Percentiles rank a stretch among this genome's conserved stretches.
Evolutionary conservation across 768 basidiomycete genomes (phyloP).

Genomic region (Mycena sanguinolenta): DNA sequence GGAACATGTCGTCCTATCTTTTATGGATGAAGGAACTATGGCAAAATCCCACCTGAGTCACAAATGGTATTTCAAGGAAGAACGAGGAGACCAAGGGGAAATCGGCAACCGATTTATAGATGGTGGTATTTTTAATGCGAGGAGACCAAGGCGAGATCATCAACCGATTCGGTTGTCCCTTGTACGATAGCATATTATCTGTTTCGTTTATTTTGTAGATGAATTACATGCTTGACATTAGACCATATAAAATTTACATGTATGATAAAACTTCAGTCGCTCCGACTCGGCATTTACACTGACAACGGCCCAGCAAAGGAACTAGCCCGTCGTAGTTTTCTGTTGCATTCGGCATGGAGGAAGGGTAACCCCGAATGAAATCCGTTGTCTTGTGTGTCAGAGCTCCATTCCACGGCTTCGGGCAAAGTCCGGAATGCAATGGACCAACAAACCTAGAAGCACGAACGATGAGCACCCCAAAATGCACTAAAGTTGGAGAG

Average conservation of each 20-base stretch:
- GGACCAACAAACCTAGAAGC: slow-evolving; percentile 23
- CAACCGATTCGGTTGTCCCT: neutral
- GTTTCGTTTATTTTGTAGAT: neutral
- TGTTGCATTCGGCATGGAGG: slow-evolving; percentile 11
- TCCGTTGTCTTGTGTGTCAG: neutral
- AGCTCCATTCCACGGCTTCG: neutral
- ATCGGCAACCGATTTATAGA: too few relatives aligned
- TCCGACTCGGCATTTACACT: neutral
- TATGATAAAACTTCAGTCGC: neutral
- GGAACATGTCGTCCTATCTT: neutral
- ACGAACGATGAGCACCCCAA: neutral
- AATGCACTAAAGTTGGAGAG: neutral
- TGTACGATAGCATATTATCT: neutral
- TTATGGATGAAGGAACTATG: too few relatives aligned
- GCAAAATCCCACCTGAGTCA: too few relatives aligned
- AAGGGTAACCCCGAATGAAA: neutral
- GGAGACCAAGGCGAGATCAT: neutral
- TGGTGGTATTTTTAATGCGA: too few relatives aligned
- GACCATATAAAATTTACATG: neutral
- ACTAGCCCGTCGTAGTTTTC: slow-evolving; percentile 5
- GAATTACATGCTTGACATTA: neutral
- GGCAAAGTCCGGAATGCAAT: slow-evolving; percentile 9
- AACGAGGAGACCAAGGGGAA: too few relatives aligned
- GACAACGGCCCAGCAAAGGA: neutral
- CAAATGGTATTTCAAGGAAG: too few relatives aligned